A percentile compares a stretch with the other conserved stretches of the same genome.
Evolutionary conservation across 2,329 filamentous ascomycete species (phyloP).

Genomic region (Annulohypoxylon truncatum): DNA sequence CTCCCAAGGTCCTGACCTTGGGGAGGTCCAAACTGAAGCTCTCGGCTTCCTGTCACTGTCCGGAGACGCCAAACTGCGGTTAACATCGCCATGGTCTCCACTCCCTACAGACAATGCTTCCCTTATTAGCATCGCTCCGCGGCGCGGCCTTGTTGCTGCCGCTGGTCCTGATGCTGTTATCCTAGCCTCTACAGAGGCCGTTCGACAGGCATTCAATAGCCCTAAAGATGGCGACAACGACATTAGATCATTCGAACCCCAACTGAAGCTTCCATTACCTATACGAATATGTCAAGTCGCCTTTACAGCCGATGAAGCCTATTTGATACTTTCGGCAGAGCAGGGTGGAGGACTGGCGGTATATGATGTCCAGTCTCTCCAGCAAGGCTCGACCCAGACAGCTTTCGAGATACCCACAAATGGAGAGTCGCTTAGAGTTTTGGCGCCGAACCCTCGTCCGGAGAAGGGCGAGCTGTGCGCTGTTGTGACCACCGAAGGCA

Average conservation of each 20-base stretch:
- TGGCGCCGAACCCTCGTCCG: slow-evolving; percentile 83
- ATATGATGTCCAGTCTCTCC: slow-evolving; percentile 78
- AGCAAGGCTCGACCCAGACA: slow-evolving; percentile 73
- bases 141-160: slow-evolving; percentile 84
- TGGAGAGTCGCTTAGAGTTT: slow-evolving; percentile 75
- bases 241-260: slow-evolving; percentile 76
- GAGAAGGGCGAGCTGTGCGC: slow-evolving; percentile 81
- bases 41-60: slow-evolving; percentile 85
- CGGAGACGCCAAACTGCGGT: slow-evolving; percentile 83
- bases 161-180: slow-evolving; percentile 84
- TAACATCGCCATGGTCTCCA: slow-evolving; percentile 82
- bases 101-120: slow-evolving; percentile 82
- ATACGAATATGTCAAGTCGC: slow-evolving; percentile 86
- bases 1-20: slow-evolving; percentile 73
- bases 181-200: slow-evolving; percentile 79
- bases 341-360: slow-evolving; percentile 83
- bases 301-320: slow-evolving; percentile 90
- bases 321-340: slow-evolving; percentile 85
- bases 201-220: slow-evolving; percentile 78
- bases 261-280: slow-evolving; percentile 77
- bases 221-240: slow-evolving; percentile 71
- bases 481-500: slow-evolving; percentile 81
- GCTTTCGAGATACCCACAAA: slow-evolving; percentile 83
- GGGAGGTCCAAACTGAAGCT: slow-evolving; percentile 85
- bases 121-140: slow-evolving; percentile 84